phyloP scores from a whole-genome alignment of 495 filamentous ascomycete genomes.

The Talaromyces thailandensis region DNA sequence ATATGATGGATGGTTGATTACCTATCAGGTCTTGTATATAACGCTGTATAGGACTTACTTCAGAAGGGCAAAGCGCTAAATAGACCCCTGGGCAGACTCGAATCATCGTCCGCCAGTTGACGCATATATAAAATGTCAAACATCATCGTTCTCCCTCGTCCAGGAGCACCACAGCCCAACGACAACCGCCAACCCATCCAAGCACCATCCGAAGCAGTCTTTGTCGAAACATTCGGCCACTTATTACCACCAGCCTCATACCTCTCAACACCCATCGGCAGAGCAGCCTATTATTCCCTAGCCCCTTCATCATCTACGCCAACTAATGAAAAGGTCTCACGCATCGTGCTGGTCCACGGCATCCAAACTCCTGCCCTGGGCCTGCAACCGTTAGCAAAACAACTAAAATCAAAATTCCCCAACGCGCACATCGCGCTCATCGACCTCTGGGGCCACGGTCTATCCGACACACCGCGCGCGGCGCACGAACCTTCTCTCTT shows the following conservation, averaged over 20 bases:
- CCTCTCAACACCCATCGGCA: slow-evolving; percentile 20
- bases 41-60: background rate
- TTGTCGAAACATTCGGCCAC: slow-evolving; percentile 23
- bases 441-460: slow-evolving; percentile 30
- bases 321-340: slow-evolving; percentile 6
- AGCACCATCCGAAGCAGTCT: slow-evolving; percentile 26
- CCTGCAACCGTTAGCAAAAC: slow-evolving; percentile 21
- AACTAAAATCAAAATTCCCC: slow-evolving; percentile 20
- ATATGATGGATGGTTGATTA: background rate
- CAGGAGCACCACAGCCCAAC: slow-evolving; percentile 9
- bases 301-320: slow-evolving; percentile 1
- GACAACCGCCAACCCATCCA: slow-evolving; percentile 13
- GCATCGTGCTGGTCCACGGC: slow-evolving; percentile 24
- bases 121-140: slow-evolving; percentile 10
- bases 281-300: slow-evolving; percentile 27
- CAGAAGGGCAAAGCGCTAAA: background rate
- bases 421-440: slow-evolving; percentile 22
- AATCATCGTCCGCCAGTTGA: background rate
- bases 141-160: slow-evolving; percentile 23
- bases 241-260: slow-evolving; percentile 27
- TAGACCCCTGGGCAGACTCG: too few species aligned
- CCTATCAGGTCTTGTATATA: background rate
- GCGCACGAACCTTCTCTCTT: slow-evolving; percentile 20
- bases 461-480: slow-evolving; percentile 22
- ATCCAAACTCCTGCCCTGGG: slow-evolving; percentile 30